Conservation (phyloP, 2,329 filamentous ascomycete genomes). For the Helminthosporium solani region DNA sequence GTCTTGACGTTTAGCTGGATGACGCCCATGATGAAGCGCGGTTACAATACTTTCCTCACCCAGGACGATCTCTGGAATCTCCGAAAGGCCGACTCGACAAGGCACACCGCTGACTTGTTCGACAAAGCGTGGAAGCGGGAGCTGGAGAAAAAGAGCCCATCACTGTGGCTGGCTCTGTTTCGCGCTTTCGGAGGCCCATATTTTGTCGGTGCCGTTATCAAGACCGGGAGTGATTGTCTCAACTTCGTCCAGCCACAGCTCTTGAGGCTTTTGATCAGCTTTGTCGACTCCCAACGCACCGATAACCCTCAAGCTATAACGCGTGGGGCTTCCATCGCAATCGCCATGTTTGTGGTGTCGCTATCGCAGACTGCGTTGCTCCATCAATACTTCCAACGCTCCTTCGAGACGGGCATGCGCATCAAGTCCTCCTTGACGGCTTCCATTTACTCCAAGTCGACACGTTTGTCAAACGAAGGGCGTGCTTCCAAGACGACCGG, state of each 20-base stretch:
- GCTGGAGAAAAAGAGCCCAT: conserved; percentile 70
- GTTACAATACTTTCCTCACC: conserved; percentile 87
- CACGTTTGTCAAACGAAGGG: conserved; percentile 90
- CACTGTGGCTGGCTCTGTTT: conserved; percentile 83
- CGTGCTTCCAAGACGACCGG: conserved; percentile 86
- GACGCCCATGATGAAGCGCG: conserved; percentile 95
- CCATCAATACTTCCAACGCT: conserved; percentile 95
- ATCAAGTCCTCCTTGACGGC: conserved; percentile 90
- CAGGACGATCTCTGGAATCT: conserved; percentile 96
- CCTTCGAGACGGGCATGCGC: conserved; percentile 95
- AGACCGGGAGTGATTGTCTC: conserved; percentile 80
- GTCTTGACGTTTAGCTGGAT: conserved; percentile 96
- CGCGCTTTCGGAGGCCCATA: conserved; percentile 85
- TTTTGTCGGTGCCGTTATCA: conserved; percentile 77
- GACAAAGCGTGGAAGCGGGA: conserved; percentile 75
- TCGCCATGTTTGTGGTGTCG: conserved; percentile 90
- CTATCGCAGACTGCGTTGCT: conserved; percentile 84
- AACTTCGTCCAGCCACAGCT: conserved; percentile 92
- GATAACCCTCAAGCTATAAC: conserved; percentile 72
- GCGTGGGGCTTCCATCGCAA: conserved; percentile 80
- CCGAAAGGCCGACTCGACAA: conserved; percentile 75
- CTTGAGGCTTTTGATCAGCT: conserved; percentile 77
- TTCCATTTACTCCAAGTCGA: conserved; percentile 87
- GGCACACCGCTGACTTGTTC: conserved; percentile 68
- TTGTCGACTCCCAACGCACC: conserved; percentile 72